These are phyloP conservation scores for Kwoniella heveanensis DNA, from an alignment of 768 basidiomycete genomes.

Conservation along the genomic window DNA sequence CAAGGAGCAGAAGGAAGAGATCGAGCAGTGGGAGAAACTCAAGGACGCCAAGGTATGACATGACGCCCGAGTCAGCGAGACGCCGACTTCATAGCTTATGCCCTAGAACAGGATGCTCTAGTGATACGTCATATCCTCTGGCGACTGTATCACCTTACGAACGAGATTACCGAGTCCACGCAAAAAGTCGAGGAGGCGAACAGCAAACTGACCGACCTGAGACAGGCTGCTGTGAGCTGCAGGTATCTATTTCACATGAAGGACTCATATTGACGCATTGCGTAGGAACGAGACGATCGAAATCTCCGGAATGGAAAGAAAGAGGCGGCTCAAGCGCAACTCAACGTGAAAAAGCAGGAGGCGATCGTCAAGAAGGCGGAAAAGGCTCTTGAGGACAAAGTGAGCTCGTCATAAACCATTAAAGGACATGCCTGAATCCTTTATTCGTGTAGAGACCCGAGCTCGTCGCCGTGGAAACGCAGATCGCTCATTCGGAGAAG, in stretches of 20 bases:
- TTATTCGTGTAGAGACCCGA: constrained; percentile 70
- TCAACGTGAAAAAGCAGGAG: constrained; percentile 78
- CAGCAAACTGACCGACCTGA: constrained; percentile 67
- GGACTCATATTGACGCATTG: too few relatives aligned
- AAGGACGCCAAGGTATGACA: constrained; percentile 70
- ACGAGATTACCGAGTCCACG: constrained; percentile 73
- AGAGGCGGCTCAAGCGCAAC: constrained; percentile 76
- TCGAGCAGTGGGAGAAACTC: constrained; percentile 79
- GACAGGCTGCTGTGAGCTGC: constrained; percentile 67
- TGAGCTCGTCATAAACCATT: too few relatives aligned
- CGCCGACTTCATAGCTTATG: too few relatives aligned
- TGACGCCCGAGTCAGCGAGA: background rate
- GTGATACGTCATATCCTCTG: constrained; percentile 80
- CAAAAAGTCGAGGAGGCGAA: constrained; percentile 72
- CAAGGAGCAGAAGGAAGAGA: constrained; percentile 93
- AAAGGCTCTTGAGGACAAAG: constrained; percentile 82
- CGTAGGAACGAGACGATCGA: constrained; percentile 61
- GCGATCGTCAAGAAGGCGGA: constrained; percentile 86
- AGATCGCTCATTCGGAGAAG: constrained; percentile 79
- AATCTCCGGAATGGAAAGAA: constrained; percentile 72
- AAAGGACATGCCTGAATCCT: too few relatives aligned
- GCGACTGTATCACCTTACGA: constrained; percentile 86
- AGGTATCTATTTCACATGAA: too few relatives aligned
- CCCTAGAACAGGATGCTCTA: constrained; percentile 76
- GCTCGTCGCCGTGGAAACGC: constrained; percentile 77